phyloP scores from a whole-genome alignment of 148 eudicot species.

The Suaeda aralocaspica region DNA sequence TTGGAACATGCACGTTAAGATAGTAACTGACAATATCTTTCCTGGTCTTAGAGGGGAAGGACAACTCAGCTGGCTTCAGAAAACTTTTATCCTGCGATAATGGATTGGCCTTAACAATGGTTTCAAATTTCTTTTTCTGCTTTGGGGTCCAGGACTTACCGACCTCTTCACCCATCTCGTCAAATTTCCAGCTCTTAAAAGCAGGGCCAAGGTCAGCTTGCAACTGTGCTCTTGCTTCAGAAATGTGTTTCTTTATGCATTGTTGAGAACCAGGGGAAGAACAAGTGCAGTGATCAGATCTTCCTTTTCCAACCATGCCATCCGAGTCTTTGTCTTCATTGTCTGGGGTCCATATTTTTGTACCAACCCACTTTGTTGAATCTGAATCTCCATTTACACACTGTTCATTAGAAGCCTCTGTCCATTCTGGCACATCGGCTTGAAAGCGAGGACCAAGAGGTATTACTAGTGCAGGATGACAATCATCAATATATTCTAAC shows the following conservation, averaged over 20 bases:
- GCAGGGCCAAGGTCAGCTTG: constrained; percentile 53
- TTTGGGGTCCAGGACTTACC: constrained; percentile 44
- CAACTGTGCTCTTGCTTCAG: constrained; percentile 37
- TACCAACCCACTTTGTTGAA: constrained; percentile 50
- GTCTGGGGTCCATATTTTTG: constrained; percentile 47
- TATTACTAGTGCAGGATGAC: constrained; percentile 33
- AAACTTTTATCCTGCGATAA: constrained; percentile 40
- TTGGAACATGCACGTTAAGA: constrained; percentile 59
- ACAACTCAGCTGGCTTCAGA: constrained; percentile 37
- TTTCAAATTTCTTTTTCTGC: constrained; percentile 42
- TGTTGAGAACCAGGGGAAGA: constrained; percentile 43
- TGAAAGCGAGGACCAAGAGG: constrained; percentile 81
- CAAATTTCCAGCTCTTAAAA: constrained; percentile 54
- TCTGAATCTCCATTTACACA: constrained; percentile 13
- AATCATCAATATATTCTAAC: constrained; percentile 31
- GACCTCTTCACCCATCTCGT: constrained; percentile 68
- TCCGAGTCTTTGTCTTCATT: constrained; percentile 9
- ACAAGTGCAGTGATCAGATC: constrained; percentile 52
- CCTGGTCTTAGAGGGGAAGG: constrained; percentile 34
- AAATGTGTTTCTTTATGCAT: constrained; percentile 46
- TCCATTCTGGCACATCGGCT: constrained; percentile 51
- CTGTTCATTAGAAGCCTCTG: constrained; percentile 27
- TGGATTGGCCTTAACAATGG: constrained; percentile 42
- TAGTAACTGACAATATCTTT: constrained; percentile 56
- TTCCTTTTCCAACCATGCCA: constrained; percentile 52